Conservation (phyloP, 2,329 filamentous ascomycete species). For the Fusarium pseudoanthophilum region DNA sequence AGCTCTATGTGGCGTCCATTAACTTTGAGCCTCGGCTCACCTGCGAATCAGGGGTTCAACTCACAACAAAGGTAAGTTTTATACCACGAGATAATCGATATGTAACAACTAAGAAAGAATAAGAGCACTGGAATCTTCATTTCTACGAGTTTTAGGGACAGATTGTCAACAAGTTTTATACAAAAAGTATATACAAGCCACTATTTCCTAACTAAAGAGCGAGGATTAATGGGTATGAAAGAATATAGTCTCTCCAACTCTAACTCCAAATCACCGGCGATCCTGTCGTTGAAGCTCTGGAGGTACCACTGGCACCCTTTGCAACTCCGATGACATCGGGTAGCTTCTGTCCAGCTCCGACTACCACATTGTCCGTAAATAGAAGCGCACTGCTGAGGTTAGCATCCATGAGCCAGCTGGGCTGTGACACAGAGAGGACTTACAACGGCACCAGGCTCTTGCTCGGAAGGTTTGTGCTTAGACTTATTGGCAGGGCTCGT, state of each 20-base stretch:
- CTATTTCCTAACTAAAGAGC: not conserved
- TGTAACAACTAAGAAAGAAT: too few relatives aligned
- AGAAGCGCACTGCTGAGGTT: slow-evolving; percentile 28
- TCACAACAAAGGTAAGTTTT: too few relatives aligned
- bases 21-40: too few relatives aligned
- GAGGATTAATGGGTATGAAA: slow-evolving; percentile 44
- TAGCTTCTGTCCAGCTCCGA: slow-evolving; percentile 39
- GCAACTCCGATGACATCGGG: slow-evolving; percentile 42
- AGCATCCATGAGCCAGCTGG: not conserved
- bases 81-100: too few relatives aligned
- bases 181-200: slow-evolving; percentile 12
- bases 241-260: not conserved
- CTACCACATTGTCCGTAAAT: slow-evolving; percentile 41
- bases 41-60: too few relatives aligned
- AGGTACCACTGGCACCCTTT: slow-evolving; percentile 41
- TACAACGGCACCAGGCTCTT: slow-evolving; percentile 6
- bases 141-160: not conserved
- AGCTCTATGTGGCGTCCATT: too few relatives aligned
- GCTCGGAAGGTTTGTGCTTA: not conserved
- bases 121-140: too few relatives aligned
- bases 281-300: slow-evolving; percentile 26
- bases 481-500: slow-evolving; percentile 16
- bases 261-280: not conserved
- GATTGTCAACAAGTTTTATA: not conserved
- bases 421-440: not conserved